phyloP scores from a whole-genome alignment of 192 early-diverging fungal species.

The Podila epicladia region DNA sequence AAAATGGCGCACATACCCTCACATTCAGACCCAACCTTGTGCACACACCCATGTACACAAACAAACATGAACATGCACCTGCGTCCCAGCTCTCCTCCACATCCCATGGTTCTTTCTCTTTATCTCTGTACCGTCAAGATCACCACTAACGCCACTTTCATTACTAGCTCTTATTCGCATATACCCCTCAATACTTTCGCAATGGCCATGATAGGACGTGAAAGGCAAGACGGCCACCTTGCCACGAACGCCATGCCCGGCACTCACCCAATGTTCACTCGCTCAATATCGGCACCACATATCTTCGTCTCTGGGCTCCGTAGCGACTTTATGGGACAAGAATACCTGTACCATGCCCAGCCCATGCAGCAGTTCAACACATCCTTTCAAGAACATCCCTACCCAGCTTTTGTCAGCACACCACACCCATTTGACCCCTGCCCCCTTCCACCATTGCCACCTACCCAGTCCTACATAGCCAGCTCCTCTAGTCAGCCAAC shows the following conservation, averaged over 20 bases:
- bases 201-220: neutral
- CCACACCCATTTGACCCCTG: constrained; percentile 13
- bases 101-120: no score
- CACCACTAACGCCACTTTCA: no score
- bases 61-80: no score
- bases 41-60: no score
- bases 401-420: neutral
- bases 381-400: neutral
- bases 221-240: neutral
- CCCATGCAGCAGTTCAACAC: constrained; percentile 1
- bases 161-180: no score
- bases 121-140: no score
- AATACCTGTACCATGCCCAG: neutral
- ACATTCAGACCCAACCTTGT: no score
- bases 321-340: constrained; percentile 6
- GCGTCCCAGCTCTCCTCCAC: no score
- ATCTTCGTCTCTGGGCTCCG: constrained; percentile 5
- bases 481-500: neutral
- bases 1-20: no score
- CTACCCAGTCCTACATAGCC: neutral
- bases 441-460: constrained; percentile 6
- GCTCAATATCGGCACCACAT: constrained; percentile 37
- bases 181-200: neutral
- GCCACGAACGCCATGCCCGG: neutral
- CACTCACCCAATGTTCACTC: constrained; percentile 8